Conservation (phyloP, 768 basidiomycete species). For the Boletellus emodensis region DNA sequence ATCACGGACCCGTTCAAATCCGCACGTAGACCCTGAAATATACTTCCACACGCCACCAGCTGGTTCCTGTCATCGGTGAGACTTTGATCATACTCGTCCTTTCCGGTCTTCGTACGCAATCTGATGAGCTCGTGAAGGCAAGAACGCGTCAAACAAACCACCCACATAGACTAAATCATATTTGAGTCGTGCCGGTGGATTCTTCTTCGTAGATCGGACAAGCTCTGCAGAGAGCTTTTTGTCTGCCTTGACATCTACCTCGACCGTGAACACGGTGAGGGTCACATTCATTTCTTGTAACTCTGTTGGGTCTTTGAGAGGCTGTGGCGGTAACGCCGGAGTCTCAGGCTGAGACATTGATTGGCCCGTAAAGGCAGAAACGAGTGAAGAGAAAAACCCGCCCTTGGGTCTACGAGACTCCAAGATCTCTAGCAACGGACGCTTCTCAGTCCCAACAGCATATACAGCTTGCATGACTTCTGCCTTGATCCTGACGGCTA, state of each 20-base stretch:
- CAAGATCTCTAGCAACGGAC: slow-evolving; percentile 34
- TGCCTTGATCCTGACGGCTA: slow-evolving; percentile 75
- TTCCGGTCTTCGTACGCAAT: slow-evolving; percentile 56
- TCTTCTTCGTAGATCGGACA: slow-evolving; percentile 91
- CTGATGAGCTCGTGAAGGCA: slow-evolving; percentile 18
- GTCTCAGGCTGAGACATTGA: slow-evolving; percentile 11
- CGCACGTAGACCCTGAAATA: slow-evolving; percentile 84
- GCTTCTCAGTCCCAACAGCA: slow-evolving; percentile 59
- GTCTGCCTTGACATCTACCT: slow-evolving; percentile 57
- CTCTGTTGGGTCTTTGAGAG: slow-evolving; percentile 23
- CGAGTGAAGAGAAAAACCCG: slow-evolving; percentile 43
- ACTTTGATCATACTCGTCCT: slow-evolving; percentile 75
- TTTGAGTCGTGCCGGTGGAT: slow-evolving; percentile 69
- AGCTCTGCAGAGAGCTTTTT: slow-evolving; percentile 70
- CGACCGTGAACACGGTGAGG: slow-evolving; percentile 33
- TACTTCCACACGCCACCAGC: slow-evolving; percentile 60
- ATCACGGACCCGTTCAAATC: slow-evolving; percentile 71
- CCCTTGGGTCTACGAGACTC: slow-evolving; percentile 29
- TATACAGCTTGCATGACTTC: slow-evolving; percentile 81
- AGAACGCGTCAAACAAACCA: not conserved
- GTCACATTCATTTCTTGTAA: slow-evolving; percentile 26
- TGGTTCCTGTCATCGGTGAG: slow-evolving; percentile 61
- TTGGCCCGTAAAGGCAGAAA: slow-evolving; percentile 24
- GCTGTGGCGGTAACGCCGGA: slow-evolving; percentile 8
- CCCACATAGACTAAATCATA: slow-evolving; percentile 75